Base-by-base conservation (phyloP, 768 basidiomycete species). In the Goffeauzyma gilvescens region DNA sequence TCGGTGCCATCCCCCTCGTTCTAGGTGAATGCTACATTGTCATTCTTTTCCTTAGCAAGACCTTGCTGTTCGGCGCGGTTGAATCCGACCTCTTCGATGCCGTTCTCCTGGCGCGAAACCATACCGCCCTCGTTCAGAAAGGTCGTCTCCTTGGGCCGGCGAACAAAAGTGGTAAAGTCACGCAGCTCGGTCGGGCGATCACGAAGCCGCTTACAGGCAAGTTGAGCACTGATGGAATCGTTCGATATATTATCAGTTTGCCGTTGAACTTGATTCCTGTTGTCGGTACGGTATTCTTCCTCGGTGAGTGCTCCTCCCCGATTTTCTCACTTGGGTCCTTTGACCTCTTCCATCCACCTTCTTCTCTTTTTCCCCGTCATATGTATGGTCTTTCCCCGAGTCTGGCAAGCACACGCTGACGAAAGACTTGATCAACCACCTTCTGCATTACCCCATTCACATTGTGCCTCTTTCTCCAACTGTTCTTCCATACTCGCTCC, bases 241-340 rank as follows among this genome's bases (percentile, higher is more conserved):
- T 75, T 14, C 65, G 73, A 51, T 81, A 79, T 56, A 50, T 79
- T 27, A 51, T 78, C 18, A 74, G 74, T 4, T 65, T 80, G 5
- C 79, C 78, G 14, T 67, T 80, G 39, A 81, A 79, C 62, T 60
- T 74, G 24, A 69, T 81, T 20, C 79, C 79, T 0, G 68, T 71
- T 18, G 66, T 79, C 30, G 78, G 79, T 6, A 78, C 77, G 2
- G 70, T 67, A 13, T 54, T 75, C 45, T 79, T 81, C 64, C 55
- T 78, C 17, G 52, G 73, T 25, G 25, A 15, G 40, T 32, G 10
- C 8, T 21, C 9, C 18, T n/a, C n/a, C n/a, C n/a, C n/a, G n/a
- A n/a, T 44, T 48, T n/a, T 44, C 43, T 10, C 44, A 44, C 46
- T 49, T 13, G 6, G 49, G 7, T 31, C 21, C 20, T 18, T 17